Conservation (phyloP, 192 early-diverging fungal genomes). For the Physocladia obscura region DNA sequence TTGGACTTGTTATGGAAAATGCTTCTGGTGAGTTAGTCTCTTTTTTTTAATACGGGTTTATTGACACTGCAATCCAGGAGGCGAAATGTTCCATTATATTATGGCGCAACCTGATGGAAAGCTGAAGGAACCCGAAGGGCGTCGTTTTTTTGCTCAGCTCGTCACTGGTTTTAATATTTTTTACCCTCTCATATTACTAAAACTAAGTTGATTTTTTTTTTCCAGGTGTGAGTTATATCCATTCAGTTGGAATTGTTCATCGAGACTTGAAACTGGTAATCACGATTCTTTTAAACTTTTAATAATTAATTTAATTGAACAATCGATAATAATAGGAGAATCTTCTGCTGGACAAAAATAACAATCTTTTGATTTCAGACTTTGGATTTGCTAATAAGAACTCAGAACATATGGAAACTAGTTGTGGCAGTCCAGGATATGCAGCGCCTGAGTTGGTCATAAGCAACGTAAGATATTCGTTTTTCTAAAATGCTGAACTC, state of each 20-base stretch:
- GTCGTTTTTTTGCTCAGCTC: conserved; percentile 90
- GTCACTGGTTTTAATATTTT: conserved; percentile 73
- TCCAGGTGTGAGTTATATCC: conserved; percentile 42
- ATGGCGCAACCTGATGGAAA: conserved; percentile 81
- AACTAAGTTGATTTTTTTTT: not conserved
- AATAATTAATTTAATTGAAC: not conserved
- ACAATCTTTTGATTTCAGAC: conserved; percentile 49
- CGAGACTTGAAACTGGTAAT: conserved; percentile 43
- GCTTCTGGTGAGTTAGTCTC: not conserved
- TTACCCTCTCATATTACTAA: not conserved
- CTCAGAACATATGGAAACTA: conserved; percentile 74
- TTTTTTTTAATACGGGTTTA: conserved; percentile 51
- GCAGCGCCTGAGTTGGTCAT: conserved; percentile 51
- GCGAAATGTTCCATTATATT: conserved; percentile 97
- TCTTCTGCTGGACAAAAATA: conserved; percentile 31
- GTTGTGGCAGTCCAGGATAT: conserved; percentile 48
- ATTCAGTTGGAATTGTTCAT: conserved; percentile 42
- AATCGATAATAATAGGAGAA: conserved; percentile 34
- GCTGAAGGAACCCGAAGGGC: conserved; percentile 88
- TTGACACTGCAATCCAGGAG: conserved; percentile 66
- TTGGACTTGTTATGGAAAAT: conserved; percentile 94
- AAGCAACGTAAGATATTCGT: conserved; percentile 29
- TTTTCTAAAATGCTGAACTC: not conserved
- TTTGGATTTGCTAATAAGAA: conserved; percentile 56
- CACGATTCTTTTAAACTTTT: not conserved